Evolutionary conservation across 495 filamentous ascomycete species (phyloP).

Genomic region (Hyaloscypha bicolor): DNA sequence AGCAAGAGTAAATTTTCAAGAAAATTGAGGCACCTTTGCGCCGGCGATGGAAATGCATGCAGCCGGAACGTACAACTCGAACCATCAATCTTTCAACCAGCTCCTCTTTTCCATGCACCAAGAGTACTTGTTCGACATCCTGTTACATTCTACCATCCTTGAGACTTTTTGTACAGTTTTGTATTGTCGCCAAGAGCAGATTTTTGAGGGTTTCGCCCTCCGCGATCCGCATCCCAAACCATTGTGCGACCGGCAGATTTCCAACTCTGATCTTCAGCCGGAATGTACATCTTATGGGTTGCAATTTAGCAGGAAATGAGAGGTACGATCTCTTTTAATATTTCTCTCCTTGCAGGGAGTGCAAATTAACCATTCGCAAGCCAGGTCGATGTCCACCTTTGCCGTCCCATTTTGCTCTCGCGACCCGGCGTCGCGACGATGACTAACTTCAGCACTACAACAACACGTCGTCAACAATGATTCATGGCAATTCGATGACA

Average conservation of each 20-base stretch:
- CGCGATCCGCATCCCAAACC: conserved; percentile 18
- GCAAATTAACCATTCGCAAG: not conserved
- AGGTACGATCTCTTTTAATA: not conserved
- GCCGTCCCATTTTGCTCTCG: not conserved
- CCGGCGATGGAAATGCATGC: not conserved
- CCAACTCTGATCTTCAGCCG: conserved; percentile 6
- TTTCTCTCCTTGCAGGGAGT: not conserved
- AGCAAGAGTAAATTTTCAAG: not conserved
- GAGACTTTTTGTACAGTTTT: not conserved
- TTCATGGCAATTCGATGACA: not conserved
- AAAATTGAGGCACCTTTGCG: not conserved
- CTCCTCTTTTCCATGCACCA: not conserved
- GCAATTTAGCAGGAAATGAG: not conserved
- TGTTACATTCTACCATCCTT: not conserved
- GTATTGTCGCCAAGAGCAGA: not conserved
- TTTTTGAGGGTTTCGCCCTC: not conserved
- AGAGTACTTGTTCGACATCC: not conserved
- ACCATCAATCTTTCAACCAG: not conserved
- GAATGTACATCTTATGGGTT: not conserved
- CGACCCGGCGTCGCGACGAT: not conserved
- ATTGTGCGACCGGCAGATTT: conserved; percentile 21
- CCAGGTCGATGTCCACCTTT: not conserved
- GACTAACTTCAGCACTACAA: not conserved
- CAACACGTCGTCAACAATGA: not conserved
- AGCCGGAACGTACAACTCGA: not conserved